Percentiles rank a stretch among this genome's conserved stretches.
Evolutionary conservation across 176 grass and related monocot species (phyloP).

Genomic region (Musa schizocarpa): DNA sequence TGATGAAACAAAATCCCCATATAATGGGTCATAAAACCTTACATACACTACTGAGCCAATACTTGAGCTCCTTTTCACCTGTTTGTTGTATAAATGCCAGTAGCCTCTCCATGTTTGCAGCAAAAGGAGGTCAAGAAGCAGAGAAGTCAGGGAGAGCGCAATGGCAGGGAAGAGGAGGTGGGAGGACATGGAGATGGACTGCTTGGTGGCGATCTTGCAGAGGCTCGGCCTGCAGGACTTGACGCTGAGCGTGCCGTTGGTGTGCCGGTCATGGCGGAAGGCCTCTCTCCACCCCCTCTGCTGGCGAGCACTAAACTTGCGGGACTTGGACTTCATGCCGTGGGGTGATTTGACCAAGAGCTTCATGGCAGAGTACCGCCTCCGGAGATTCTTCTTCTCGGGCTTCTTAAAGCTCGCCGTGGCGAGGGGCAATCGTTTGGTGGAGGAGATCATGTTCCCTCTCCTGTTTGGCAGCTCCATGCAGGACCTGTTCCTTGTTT

Average conservation of each 20-base stretch:
- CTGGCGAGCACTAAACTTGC: background rate
- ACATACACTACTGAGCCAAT: too few species aligned
- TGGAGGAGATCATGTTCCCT: background rate
- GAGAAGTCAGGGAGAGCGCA: background rate
- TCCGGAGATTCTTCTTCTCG: background rate
- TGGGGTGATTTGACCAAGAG: background rate
- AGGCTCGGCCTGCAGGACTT: background rate
- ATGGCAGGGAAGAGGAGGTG: background rate
- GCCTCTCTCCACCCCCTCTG: constrained; percentile 6
- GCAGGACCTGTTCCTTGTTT: background rate
- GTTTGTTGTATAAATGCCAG: too few species aligned
- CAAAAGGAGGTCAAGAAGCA: too few species aligned
- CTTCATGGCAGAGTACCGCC: background rate
- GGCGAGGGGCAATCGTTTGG: background rate
- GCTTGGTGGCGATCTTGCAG: background rate
- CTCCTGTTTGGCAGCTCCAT: background rate
- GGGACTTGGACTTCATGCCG: background rate
- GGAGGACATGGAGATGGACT: constrained; percentile 9
- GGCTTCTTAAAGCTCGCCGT: background rate
- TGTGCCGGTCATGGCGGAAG: background rate
- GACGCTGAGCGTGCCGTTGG: background rate
- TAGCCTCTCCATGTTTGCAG: too few species aligned
- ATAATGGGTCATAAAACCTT: too few species aligned
- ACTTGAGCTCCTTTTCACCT: too few species aligned
- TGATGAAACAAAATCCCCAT: too few species aligned